phyloP scores from a whole-genome alignment of 768 basidiomycete genomes.

The Hygrocybe coccinea region DNA sequence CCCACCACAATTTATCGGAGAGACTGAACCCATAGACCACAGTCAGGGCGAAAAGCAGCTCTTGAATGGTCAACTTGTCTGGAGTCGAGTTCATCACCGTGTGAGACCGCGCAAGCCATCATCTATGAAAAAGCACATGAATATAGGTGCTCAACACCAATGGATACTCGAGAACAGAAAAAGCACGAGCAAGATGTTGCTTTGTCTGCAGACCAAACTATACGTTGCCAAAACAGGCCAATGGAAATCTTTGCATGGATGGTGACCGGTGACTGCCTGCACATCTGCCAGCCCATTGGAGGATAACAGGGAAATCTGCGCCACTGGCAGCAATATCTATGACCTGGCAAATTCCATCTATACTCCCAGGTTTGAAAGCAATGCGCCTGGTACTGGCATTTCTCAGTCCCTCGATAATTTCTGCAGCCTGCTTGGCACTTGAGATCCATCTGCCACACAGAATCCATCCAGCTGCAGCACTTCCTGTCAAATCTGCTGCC shows the following conservation, averaged over 20 bases:
- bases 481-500: too few relatives aligned
- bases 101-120: too few relatives aligned
- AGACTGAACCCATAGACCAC: too few relatives aligned
- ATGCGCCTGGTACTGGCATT: conserved; percentile 90
- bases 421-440: conserved; percentile 91
- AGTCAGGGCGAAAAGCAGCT: too few relatives aligned
- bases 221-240: conserved; percentile 92
- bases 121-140: too few relatives aligned
- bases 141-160: too few relatives aligned
- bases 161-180: too few relatives aligned
- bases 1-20: too few relatives aligned
- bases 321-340: conserved; percentile 92
- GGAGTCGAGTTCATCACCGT: too few relatives aligned
- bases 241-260: conserved; percentile 98
- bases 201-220: conserved; percentile 78
- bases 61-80: too few relatives aligned
- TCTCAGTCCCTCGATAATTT: conserved; percentile 84
- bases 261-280: conserved; percentile 99
- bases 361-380: conserved; percentile 96
- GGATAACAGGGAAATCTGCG: conserved; percentile 92
- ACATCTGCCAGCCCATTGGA: conserved; percentile 99
- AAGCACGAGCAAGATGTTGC: conserved; percentile 85
- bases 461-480: conserved; percentile 99
- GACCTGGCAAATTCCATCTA: conserved; percentile 96
- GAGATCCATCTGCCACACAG: conserved; percentile 97